Conservation (phyloP, 805 yeast genomes). For the Candida glaebosa region DNA sequence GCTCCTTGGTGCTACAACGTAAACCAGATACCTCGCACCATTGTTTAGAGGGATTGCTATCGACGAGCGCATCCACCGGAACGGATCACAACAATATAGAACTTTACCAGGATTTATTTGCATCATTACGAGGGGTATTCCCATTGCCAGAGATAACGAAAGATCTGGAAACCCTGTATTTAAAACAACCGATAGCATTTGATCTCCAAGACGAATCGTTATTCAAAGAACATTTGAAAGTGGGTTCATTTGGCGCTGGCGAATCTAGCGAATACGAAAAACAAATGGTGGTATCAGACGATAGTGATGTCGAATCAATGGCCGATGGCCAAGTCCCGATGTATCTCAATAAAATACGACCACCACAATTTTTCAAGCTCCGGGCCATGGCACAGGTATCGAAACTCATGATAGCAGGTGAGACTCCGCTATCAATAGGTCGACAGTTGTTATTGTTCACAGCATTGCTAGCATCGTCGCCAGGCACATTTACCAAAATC, state of each 20-base stretch:
- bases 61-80: background rate
- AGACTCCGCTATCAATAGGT: constrained; percentile 22
- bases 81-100: constrained; percentile 11
- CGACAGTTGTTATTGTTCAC: constrained; percentile 23
- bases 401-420: constrained; percentile 23
- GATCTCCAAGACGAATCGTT: background rate
- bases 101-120: constrained; percentile 14
- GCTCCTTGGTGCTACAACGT: constrained; percentile 14
- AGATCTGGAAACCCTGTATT: background rate
- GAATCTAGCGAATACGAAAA: constrained; percentile 13
- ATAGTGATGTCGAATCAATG: constrained; percentile 19
- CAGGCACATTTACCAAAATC: background rate
- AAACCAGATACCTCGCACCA: background rate
- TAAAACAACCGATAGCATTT: background rate
- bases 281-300: constrained; percentile 30
- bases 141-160: background rate
- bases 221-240: constrained; percentile 2
- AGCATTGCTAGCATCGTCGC: background rate
- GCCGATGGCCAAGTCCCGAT: constrained; percentile 5
- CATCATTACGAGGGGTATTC: constrained; percentile 8
- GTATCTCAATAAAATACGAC: constrained; percentile 5
- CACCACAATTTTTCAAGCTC: constrained; percentile 10
- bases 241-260: constrained; percentile 4
- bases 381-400: constrained; percentile 15
- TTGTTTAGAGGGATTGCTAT: background rate